phyloP scores from a whole-genome alignment of 2,329 filamentous ascomycete genomes.

The Aureobasidium sp. region DNA sequence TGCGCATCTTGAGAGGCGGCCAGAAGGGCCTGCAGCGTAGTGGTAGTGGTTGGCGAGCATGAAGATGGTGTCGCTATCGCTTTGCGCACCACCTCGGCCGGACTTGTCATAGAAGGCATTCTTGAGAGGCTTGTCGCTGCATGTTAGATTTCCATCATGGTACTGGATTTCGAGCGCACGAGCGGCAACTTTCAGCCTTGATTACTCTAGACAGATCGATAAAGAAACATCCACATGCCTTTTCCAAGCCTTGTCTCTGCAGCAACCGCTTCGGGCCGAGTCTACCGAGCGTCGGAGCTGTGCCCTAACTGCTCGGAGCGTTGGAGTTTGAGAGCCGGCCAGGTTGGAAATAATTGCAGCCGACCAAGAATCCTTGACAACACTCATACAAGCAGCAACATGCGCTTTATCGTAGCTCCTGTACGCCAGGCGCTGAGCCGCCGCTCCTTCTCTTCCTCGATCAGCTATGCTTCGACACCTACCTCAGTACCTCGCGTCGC shows the following conservation, averaged over 20 bases:
- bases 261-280: conserved; percentile 11
- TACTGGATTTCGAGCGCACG: not conserved
- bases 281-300: not conserved
- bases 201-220: not conserved
- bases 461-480: not conserved
- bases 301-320: conserved; percentile 10
- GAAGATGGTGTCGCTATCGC: conserved; percentile 2
- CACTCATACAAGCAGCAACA: not conserved
- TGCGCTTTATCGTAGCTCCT: not conserved
- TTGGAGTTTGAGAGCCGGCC: not conserved
- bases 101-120: not conserved
- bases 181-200: not conserved
- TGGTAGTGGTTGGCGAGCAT: not conserved
- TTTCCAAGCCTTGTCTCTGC: not conserved
- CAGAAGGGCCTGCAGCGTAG: conserved; percentile 2
- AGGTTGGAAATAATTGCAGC: not conserved
- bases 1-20: not conserved
- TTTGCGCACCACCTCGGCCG: conserved; percentile 5
- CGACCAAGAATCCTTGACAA: not conserved
- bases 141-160: conserved; percentile 8
- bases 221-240: conserved; percentile 13
- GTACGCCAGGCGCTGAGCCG: not conserved
- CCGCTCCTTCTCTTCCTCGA: not conserved
- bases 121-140: not conserved
- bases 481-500: conserved; percentile 27